Evolutionary conservation across 139 green algal genomes (phyloP).

Genomic region (Coelastrella sp.): DNA sequence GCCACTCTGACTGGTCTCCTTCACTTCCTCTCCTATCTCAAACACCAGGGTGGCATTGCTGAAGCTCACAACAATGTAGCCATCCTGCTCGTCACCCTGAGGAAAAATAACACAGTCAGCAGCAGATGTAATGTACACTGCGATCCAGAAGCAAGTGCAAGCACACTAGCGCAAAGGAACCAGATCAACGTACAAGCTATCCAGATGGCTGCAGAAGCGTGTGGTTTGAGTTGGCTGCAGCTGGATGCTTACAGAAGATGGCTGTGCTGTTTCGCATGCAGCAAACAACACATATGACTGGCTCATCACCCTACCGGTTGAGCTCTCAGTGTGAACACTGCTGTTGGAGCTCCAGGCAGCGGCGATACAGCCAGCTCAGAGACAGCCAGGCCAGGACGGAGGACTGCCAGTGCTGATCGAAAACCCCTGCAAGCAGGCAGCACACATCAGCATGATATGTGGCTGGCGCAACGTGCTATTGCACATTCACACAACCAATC

Average conservation of each 20-base stretch:
- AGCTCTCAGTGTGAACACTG: slow-evolving; percentile 89
- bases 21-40: slow-evolving; percentile 96
- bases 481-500: too few relatives aligned
- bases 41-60: slow-evolving; percentile 94
- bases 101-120: slow-evolving; percentile 53
- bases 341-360: slow-evolving; percentile 90
- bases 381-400: slow-evolving; percentile 93
- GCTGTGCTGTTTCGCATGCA: too few relatives aligned
- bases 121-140: too few relatives aligned
- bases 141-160: too few relatives aligned
- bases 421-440: slow-evolving; percentile 62
- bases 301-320: slow-evolving; percentile 71
- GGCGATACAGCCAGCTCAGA: slow-evolving; percentile 93
- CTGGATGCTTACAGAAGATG: too few relatives aligned
- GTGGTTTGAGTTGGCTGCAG: too few relatives aligned
- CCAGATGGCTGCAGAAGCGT: too few relatives aligned
- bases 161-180: too few relatives aligned
- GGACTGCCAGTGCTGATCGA: slow-evolving; percentile 85
- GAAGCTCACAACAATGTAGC: slow-evolving; percentile 98
- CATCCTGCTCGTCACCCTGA: slow-evolving; percentile 65
- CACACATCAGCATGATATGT: background rate
- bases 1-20: slow-evolving; percentile 96
- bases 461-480: too few relatives aligned
- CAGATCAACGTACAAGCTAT: too few relatives aligned
- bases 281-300: too few relatives aligned